Conservation (phyloP, 352 stramenopile species). For the Phytophthora crassamura region DNA sequence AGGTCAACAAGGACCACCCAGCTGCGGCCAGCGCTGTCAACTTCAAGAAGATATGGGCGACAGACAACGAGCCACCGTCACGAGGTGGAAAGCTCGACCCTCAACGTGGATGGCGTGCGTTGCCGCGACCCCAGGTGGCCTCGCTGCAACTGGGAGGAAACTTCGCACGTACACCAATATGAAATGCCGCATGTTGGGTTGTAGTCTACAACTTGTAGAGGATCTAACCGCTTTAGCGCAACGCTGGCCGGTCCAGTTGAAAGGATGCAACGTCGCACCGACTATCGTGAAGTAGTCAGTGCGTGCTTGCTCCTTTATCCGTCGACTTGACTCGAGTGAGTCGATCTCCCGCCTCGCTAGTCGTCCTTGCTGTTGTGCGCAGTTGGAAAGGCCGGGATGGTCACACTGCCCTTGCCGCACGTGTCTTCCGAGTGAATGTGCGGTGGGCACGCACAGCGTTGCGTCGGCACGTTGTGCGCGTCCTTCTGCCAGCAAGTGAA, state of each 20-base stretch:
- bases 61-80: constrained; percentile 19
- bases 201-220: neutral
- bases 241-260: constrained; percentile 18
- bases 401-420: constrained; percentile 55
- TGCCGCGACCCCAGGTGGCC: constrained; percentile 14
- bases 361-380: neutral
- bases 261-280: constrained; percentile 8
- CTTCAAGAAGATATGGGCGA: constrained; percentile 19
- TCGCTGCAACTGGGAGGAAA: constrained; percentile 20
- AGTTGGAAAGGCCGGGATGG: constrained; percentile 61
- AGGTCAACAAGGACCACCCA: constrained; percentile 1
- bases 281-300: constrained; percentile 40
- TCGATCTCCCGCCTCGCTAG: constrained; percentile 11
- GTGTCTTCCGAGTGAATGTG: constrained; percentile 81
- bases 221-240: constrained; percentile 28
- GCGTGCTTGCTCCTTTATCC: constrained; percentile 3
- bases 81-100: constrained; percentile 13
- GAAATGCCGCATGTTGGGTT: constrained; percentile 18
- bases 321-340: constrained; percentile 20
- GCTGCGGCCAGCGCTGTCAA: neutral
- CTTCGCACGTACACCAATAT: constrained; percentile 22
- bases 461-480: constrained; percentile 52
- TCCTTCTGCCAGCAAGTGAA: constrained; percentile 88
- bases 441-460: constrained; percentile 55
- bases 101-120: constrained; percentile 17